A percentile compares a stretch with the other conserved stretches of the same genome.
These are phyloP conservation scores for Stephania japonica DNA, from an alignment of 164 flowering plant genomes.

Conservation along the genomic window DNA sequence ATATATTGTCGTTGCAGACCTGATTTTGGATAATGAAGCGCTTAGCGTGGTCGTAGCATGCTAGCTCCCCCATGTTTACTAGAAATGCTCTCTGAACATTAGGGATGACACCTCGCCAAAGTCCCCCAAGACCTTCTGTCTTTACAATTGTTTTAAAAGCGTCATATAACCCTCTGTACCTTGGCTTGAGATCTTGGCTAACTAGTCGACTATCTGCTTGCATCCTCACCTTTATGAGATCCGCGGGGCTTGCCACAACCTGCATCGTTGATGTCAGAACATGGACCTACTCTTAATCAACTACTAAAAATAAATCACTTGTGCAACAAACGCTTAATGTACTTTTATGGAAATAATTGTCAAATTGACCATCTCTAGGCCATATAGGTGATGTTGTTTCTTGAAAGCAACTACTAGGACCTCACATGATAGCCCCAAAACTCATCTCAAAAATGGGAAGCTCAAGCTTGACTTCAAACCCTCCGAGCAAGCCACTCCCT, in stretches of 20 bases:
- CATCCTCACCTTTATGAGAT: slow-evolving; percentile 92
- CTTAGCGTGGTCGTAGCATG: slow-evolving; percentile 92
- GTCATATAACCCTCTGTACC: slow-evolving; percentile 63
- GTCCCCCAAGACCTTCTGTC: slow-evolving; percentile 62
- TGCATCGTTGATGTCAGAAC: slow-evolving; percentile 15
- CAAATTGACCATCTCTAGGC: no score
- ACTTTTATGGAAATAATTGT: no score
- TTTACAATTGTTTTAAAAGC: slow-evolving; percentile 53
- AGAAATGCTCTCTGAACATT: slow-evolving; percentile 80
- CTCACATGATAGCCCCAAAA: no score
- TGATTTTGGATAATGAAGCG: slow-evolving; percentile 42
- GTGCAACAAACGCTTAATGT: no score
- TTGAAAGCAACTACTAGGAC: no score
- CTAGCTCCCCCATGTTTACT: slow-evolving; percentile 92
- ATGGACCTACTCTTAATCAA: no score
- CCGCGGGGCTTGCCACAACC: slow-evolving; percentile 93
- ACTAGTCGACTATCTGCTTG: slow-evolving; percentile 69
- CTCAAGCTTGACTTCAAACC: no score
- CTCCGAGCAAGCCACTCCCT: no score
- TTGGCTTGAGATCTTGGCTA: slow-evolving; percentile 55
- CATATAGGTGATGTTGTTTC: no score
- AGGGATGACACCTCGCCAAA: slow-evolving; percentile 91
- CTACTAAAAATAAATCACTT: no score
- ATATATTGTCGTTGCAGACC: slow-evolving; percentile 59
- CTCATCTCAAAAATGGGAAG: no score